Evolutionary conservation across 2,329 filamentous ascomycete genomes (phyloP).

Genomic region (Pestalotiopsis sp.): DNA sequence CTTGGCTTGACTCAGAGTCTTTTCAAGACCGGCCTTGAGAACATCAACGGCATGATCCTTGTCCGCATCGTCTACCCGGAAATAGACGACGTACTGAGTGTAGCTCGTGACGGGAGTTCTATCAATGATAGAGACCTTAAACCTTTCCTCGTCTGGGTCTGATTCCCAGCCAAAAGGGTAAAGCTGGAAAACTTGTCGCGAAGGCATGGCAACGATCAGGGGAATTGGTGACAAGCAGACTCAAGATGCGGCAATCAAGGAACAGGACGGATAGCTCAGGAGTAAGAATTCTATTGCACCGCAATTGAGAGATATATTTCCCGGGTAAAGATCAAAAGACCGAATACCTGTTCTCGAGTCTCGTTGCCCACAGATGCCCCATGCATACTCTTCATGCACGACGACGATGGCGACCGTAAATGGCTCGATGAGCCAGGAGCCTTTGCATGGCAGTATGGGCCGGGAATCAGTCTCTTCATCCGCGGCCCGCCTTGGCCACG

Average conservation of each 20-base stretch:
- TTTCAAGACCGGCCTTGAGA: conserved; percentile 30
- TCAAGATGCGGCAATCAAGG: neutral
- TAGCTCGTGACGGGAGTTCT: neutral
- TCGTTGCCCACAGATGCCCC: no score
- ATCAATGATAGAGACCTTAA: conserved; percentile 10
- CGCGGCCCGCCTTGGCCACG: no score
- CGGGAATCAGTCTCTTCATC: no score
- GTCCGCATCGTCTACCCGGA: conserved; percentile 5
- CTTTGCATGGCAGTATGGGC: no score
- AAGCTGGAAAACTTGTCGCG: neutral
- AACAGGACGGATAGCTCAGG: neutral
- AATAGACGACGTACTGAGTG: conserved; percentile 18
- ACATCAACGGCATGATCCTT: conserved; percentile 13
- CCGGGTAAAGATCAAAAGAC: no score
- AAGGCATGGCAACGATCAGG: neutral
- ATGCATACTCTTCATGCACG: no score
- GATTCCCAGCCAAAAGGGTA: conserved; percentile 12
- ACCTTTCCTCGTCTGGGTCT: conserved; percentile 8
- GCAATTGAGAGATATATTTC: neutral
- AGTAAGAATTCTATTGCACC: neutral
- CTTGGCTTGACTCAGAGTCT: conserved; percentile 36
- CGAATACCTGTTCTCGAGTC: no score
- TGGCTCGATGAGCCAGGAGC: no score
- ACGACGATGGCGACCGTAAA: no score
- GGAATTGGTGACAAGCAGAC: neutral